A percentile compares a stretch with the other conserved stretches of the same genome.
Conservation (phyloP, 2,329 filamentous ascomycete species). For the Leptographium flavum region DNA sequence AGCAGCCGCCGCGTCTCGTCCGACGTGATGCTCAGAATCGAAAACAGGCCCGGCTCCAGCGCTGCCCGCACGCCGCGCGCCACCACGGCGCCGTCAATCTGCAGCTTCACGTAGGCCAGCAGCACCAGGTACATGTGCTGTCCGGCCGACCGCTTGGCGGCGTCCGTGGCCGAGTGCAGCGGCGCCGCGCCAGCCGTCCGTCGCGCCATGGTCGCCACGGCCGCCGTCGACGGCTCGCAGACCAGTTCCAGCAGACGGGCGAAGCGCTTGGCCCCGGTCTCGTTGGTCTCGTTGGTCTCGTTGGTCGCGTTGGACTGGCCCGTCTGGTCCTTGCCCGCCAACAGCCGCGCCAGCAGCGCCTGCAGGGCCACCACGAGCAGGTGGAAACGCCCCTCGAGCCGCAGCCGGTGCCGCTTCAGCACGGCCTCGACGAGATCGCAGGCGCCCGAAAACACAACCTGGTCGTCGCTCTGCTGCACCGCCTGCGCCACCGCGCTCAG, state of each 20-base stretch:
- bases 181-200: conserved; percentile 4
- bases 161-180: conserved; percentile 46
- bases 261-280: conserved; percentile 31
- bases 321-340: conserved; percentile 23
- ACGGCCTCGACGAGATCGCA: conserved; percentile 41
- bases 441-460: conserved; percentile 29
- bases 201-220: conserved; percentile 24
- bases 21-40: conserved; percentile 43
- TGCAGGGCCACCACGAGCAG: conserved; percentile 40
- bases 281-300: neutral
- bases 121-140: conserved; percentile 48
- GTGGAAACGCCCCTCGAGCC: conserved; percentile 48
- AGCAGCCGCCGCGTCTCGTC: conserved; percentile 39
- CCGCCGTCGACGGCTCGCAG: conserved; percentile 43
- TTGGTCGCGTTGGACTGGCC: conserved; percentile 14
- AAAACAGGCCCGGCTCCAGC: conserved; percentile 42
- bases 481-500: conserved; percentile 28
- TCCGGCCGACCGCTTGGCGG: conserved; percentile 45
- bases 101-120: conserved; percentile 44
- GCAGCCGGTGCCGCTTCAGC: conserved; percentile 43
- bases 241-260: conserved; percentile 12
- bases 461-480: no score
- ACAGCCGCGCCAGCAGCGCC: conserved; percentile 38
- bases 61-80: conserved; percentile 35
- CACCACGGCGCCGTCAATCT: conserved; percentile 36